A percentile compares a stretch with the other conserved stretches of the same genome.
Evolutionary conservation across 2,329 filamentous ascomycete genomes (phyloP).

Genomic region (Penicillium sp.): DNA sequence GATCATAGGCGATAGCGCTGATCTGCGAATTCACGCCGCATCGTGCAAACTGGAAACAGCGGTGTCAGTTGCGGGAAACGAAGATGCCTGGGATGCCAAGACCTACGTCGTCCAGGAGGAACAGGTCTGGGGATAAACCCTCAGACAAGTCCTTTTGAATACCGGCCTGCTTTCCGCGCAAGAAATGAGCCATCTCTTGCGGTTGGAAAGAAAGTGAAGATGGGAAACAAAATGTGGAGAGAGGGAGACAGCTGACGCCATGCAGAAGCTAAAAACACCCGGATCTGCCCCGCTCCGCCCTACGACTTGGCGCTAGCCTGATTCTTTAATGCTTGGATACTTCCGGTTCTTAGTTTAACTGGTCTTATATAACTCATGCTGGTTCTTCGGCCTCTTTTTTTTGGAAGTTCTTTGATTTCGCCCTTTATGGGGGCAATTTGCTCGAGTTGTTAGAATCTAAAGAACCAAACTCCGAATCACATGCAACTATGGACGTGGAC

Average conservation of each 20-base stretch:
- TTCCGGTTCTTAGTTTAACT: not conserved
- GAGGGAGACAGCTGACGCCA: conserved; percentile 27
- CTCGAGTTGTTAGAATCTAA: not conserved
- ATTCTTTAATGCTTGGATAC: no score
- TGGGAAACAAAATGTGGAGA: conserved; percentile 14
- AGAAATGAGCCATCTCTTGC: conserved; percentile 74
- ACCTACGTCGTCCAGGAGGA: conserved; percentile 76
- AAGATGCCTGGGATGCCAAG: conserved; percentile 30
- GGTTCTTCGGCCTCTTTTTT: not conserved
- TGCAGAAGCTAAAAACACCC: conserved; percentile 24
- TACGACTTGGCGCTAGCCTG: conserved; percentile 10
- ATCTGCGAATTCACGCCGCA: conserved; percentile 78
- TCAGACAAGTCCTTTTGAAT: conserved; percentile 88
- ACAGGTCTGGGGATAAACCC: conserved; percentile 74
- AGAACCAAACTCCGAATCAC: conserved; percentile 7
- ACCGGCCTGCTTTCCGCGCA: conserved; percentile 90
- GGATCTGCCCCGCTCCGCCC: conserved; percentile 27
- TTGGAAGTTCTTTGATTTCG: not conserved
- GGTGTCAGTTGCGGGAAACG: conserved; percentile 19
- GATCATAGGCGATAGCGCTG: conserved; percentile 86
- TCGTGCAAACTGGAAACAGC: conserved; percentile 58
- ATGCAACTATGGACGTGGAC: conserved; percentile 10
- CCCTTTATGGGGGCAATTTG: no score
- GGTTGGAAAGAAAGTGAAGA: conserved; percentile 7
- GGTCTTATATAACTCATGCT: no score